Evolutionary conservation across 2,329 filamentous ascomycete species (phyloP).

Genomic region (Penicillium sp.): DNA sequence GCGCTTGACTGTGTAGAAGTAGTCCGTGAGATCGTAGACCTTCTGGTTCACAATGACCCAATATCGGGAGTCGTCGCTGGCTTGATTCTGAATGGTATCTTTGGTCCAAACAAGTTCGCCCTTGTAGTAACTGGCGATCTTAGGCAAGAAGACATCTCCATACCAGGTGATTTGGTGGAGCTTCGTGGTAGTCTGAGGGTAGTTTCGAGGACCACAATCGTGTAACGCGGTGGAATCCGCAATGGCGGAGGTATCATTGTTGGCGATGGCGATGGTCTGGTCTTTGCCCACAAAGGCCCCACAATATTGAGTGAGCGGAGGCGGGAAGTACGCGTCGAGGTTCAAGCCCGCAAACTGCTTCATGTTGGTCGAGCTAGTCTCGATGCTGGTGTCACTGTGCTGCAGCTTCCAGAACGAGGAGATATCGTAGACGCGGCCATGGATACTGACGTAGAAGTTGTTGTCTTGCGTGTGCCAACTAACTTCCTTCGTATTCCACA

Average conservation of each 20-base stretch:
- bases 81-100: slow-evolving; percentile 63
- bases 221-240: slow-evolving; percentile 63
- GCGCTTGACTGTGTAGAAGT: slow-evolving; percentile 73
- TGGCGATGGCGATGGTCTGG: slow-evolving; percentile 49
- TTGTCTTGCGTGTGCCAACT: slow-evolving; percentile 66
- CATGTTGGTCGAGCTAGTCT: slow-evolving; percentile 68
- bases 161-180: slow-evolving; percentile 77
- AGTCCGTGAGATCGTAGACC: slow-evolving; percentile 89
- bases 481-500: slow-evolving; percentile 74
- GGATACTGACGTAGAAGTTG: slow-evolving; percentile 85
- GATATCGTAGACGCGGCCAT: slow-evolving; percentile 89
- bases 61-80: slow-evolving; percentile 64
- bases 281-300: slow-evolving; percentile 65
- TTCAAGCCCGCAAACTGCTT: slow-evolving; percentile 73
- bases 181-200: slow-evolving; percentile 57
- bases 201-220: slow-evolving; percentile 63
- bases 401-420: slow-evolving; percentile 81
- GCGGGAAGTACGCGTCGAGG: slow-evolving; percentile 81
- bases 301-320: slow-evolving; percentile 75
- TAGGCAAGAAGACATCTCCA: slow-evolving; percentile 68
- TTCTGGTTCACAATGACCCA: slow-evolving; percentile 78
- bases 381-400: slow-evolving; percentile 72
- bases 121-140: slow-evolving; percentile 83
- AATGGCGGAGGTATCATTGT: slow-evolving; percentile 67
- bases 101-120: slow-evolving; percentile 77